A percentile compares a stretch with the other conserved stretches of the same genome.
Conservation (phyloP, 345 rosid genomes). For the Euphorbia lathyris region DNA sequence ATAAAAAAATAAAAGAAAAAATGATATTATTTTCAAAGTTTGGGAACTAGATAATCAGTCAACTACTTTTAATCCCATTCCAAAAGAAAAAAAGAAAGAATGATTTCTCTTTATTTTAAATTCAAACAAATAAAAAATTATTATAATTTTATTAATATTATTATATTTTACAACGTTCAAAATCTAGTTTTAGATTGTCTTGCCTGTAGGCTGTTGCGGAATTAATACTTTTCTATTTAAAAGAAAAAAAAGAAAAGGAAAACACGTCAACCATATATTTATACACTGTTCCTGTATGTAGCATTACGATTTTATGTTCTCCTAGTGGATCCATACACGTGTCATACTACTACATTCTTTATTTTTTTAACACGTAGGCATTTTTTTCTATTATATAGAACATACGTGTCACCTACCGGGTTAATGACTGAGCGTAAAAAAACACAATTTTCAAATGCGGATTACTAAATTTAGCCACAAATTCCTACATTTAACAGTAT, state of each 20-base stretch:
- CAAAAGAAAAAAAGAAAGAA: no score
- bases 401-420: background rate
- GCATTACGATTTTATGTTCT: background rate
- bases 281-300: background rate
- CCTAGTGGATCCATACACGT: background rate
- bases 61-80: background rate
- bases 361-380: background rate
- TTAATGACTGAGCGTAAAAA: no score
- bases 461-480: no score
- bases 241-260: no score
- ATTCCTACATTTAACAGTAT: no score
- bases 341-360: background rate
- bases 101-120: no score
- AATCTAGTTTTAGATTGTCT: constrained; percentile 2
- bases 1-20: no score
- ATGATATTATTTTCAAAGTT: background rate
- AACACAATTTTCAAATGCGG: no score
- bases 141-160: no score
- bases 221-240: background rate
- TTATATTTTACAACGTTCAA: background rate
- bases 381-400: background rate
- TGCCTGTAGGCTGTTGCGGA: background rate
- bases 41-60: background rate
- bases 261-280: background rate
- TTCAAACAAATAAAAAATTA: no score